Percentiles rank a stretch among this genome's conserved stretches.
Conservation (phyloP, 192 early-diverging fungal species). For the Diversispora epigaea region DNA sequence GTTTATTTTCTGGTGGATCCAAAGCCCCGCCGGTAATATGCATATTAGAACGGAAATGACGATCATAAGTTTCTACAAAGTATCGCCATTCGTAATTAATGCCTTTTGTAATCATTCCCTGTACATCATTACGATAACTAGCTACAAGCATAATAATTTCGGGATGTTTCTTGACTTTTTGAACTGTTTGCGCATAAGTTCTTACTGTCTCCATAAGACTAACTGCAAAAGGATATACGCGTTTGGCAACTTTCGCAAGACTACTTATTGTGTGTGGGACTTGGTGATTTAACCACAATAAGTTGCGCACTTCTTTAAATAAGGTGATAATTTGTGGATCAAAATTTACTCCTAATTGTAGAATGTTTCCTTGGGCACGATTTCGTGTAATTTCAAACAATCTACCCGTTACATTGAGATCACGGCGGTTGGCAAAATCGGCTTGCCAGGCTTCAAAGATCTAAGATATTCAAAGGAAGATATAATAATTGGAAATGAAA, state of each 20-base stretch:
- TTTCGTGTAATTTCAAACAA: slow-evolving; percentile 87
- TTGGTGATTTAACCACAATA: slow-evolving; percentile 93
- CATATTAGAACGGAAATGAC: slow-evolving; percentile 40
- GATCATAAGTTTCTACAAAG: slow-evolving; percentile 77
- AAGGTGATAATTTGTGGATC: slow-evolving; percentile 91
- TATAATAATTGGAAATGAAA: background rate
- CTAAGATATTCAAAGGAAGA: background rate
- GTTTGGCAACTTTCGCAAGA: slow-evolving; percentile 92
- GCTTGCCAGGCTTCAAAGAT: slow-evolving; percentile 91
- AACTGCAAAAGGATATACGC: slow-evolving; percentile 98
- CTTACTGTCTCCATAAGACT: slow-evolving; percentile 93
- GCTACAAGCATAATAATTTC: slow-evolving; percentile 81
- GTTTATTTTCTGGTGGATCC: slow-evolving; percentile 78
- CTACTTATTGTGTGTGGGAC: slow-evolving; percentile 89
- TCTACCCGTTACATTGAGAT: slow-evolving; percentile 81
- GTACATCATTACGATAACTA: slow-evolving; percentile 93
- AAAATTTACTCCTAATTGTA: slow-evolving; percentile 90
- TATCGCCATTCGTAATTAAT: slow-evolving; percentile 90
- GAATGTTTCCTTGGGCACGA: slow-evolving; percentile 66
- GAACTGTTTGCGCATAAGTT: slow-evolving; percentile 85
- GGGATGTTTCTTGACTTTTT: slow-evolving; percentile 73
- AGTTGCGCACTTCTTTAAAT: slow-evolving; percentile 98
- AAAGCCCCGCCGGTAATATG: slow-evolving; percentile 47
- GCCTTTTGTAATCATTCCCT: slow-evolving; percentile 77
- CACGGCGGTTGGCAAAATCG: slow-evolving; percentile 77